These are phyloP conservation scores for Lagerstroemia speciosa DNA, from an alignment of 345 rosid genomes.

Conservation along the genomic window DNA sequence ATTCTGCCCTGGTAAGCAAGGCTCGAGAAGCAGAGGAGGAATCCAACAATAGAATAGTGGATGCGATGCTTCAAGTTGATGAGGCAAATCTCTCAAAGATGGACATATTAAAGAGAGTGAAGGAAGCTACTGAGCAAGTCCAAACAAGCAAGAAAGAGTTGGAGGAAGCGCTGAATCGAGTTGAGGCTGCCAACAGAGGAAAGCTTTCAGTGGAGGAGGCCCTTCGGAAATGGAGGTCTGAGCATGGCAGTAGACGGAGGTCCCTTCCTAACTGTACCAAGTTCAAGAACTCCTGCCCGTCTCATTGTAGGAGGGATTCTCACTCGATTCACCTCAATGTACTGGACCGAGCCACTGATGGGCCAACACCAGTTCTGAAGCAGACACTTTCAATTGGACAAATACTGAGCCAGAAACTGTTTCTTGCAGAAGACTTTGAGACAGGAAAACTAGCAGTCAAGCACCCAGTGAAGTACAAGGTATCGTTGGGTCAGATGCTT, in stretches of 20 bases:
- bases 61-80: slow-evolving; percentile 53
- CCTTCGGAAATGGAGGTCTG: slow-evolving; percentile 60
- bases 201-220: slow-evolving; percentile 62
- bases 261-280: slow-evolving; percentile 45
- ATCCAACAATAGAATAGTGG: slow-evolving; percentile 36
- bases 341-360: slow-evolving; percentile 36
- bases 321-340: slow-evolving; percentile 50
- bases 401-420: slow-evolving; percentile 82
- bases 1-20: slow-evolving; percentile 32
- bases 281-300: slow-evolving; percentile 49
- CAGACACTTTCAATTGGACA: slow-evolving; percentile 83
- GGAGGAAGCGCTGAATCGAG: slow-evolving; percentile 54
- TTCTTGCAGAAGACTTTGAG: slow-evolving; percentile 48
- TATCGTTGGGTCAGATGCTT: slow-evolving; percentile 80
- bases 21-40: slow-evolving; percentile 56
- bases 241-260: slow-evolving; percentile 44
- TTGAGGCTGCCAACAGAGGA: slow-evolving; percentile 53
- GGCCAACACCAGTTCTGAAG: slow-evolving; percentile 41
- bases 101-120: slow-evolving; percentile 47
- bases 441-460: slow-evolving; percentile 25
- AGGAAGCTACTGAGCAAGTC: slow-evolving; percentile 55
- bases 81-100: slow-evolving; percentile 43
- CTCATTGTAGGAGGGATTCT: slow-evolving; percentile 43
- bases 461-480: slow-evolving; percentile 35
- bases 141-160: slow-evolving; percentile 48